Percentiles rank a stretch among this genome's conserved stretches.
These are phyloP conservation scores for Phytophthora syringae DNA, from an alignment of 352 stramenopile species.

Conservation along the genomic window DNA sequence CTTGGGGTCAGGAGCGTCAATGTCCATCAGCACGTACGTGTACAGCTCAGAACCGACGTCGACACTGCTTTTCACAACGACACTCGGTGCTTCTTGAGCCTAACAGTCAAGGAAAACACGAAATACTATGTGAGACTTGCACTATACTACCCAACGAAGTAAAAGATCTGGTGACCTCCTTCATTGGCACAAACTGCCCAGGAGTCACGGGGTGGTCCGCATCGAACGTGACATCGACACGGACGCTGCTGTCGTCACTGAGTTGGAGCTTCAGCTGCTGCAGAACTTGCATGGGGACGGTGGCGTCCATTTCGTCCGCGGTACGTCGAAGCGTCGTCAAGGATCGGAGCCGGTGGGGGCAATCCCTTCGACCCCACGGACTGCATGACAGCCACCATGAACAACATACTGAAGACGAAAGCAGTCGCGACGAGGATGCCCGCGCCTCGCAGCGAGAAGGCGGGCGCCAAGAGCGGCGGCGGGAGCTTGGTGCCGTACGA, in stretches of 20 bases:
- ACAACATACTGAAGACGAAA: conserved; percentile 41
- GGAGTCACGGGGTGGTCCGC: conserved; percentile 14
- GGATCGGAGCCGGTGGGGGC: conserved; percentile 12
- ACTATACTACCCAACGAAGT: not conserved
- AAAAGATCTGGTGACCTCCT: conserved; percentile 27
- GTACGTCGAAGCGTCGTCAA: conserved; percentile 23
- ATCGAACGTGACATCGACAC: conserved; percentile 40
- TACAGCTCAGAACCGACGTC: conserved; percentile 35
- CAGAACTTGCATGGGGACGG: conserved; percentile 13
- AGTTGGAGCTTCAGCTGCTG: conserved; percentile 24
- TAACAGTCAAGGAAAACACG: conserved; percentile 12
- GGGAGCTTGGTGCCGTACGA: conserved; percentile 29
- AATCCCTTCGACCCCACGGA: conserved; percentile 27
- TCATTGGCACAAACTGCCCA: conserved; percentile 45
- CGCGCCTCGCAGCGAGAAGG: conserved; percentile 33
- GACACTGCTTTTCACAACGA: conserved; percentile 28
- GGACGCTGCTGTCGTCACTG: conserved; percentile 6
- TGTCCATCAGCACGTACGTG: conserved; percentile 74
- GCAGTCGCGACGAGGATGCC: conserved; percentile 34
- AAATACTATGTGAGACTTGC: conserved; percentile 8
- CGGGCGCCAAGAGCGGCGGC: conserved; percentile 22
- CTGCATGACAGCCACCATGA: conserved; percentile 46
- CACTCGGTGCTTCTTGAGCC: conserved; percentile 38
- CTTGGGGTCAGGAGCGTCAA: conserved; percentile 65
- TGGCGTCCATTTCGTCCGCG: conserved; percentile 1